These are phyloP conservation scores for Leccinellum albellum DNA, from an alignment of 768 basidiomycete species.

Conservation along the genomic window DNA sequence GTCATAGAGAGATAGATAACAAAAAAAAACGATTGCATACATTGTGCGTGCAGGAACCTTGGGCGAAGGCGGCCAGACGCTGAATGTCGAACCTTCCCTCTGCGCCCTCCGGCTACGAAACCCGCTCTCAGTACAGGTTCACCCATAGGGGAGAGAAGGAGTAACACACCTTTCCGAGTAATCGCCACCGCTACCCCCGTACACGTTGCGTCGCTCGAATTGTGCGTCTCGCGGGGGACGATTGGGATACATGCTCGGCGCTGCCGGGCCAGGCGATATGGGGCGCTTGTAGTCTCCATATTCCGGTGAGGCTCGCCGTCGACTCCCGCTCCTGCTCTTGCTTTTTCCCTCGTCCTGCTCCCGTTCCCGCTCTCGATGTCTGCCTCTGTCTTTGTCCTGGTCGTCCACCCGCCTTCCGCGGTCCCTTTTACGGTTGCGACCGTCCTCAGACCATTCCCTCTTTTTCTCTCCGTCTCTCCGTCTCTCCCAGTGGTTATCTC, in stretches of 20 bases:
- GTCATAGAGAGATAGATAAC: neutral
- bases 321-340: slow-evolving; percentile 11
- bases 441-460: neutral
- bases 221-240: slow-evolving; percentile 21
- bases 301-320: slow-evolving; percentile 50
- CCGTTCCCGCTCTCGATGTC: slow-evolving; percentile 21
- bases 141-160: neutral
- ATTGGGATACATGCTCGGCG: slow-evolving; percentile 55
- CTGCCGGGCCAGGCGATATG: slow-evolving; percentile 34
- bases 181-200: slow-evolving; percentile 38
- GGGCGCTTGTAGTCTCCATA: slow-evolving; percentile 57
- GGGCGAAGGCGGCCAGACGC: slow-evolving; percentile 84
- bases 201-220: slow-evolving; percentile 27
- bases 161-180: slow-evolving; percentile 64
- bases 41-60: slow-evolving; percentile 56
- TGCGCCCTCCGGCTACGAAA: slow-evolving; percentile 62
- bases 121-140: neutral
- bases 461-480: neutral
- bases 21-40: slow-evolving; percentile 35
- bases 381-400: slow-evolving; percentile 20
- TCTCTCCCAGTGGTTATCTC: slow-evolving; percentile 12
- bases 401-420: slow-evolving; percentile 2
- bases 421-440: slow-evolving; percentile 5
- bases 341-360: slow-evolving; percentile 14
- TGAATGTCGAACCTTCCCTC: slow-evolving; percentile 51